Percentiles rank a stretch among this genome's conserved stretches.
These are phyloP conservation scores for Cordia subcordata DNA, from an alignment of 257 asterid genomes.

Conservation along the genomic window DNA sequence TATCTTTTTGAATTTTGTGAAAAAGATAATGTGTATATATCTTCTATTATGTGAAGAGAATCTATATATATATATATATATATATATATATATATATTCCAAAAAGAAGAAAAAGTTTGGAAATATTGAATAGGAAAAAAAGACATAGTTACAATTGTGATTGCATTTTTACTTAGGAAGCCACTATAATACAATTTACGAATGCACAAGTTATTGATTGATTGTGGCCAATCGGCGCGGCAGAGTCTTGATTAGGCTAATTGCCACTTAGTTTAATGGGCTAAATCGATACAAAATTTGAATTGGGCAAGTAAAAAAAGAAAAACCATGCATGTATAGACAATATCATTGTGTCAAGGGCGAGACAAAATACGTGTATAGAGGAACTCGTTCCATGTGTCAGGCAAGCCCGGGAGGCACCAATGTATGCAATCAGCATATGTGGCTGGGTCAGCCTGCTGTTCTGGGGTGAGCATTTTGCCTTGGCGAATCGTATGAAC, in stretches of 20 bases:
- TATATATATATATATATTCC: not conserved
- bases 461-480: conserved; percentile 50
- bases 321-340: not conserved
- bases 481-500: conserved; percentile 73
- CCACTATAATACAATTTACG: too few relatives aligned
- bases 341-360: conserved; percentile 5
- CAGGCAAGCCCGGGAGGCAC: conserved; percentile 84
- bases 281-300: not conserved
- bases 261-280: too few relatives aligned
- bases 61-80: not conserved
- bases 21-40: too few relatives aligned
- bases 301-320: not conserved
- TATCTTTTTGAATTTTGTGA: too few relatives aligned
- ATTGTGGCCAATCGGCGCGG: too few relatives aligned
- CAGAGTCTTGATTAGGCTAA: too few relatives aligned
- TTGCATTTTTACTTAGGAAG: too few relatives aligned
- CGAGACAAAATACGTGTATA: conserved; percentile 31
- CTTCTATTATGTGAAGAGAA: too few relatives aligned
- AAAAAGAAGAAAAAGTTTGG: not conserved
- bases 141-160: not conserved
- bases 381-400: conserved; percentile 65
- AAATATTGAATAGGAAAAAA: too few relatives aligned
- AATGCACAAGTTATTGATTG: not conserved
- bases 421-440: conserved; percentile 80
- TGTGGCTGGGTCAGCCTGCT: conserved; percentile 54